Percentiles rank a stretch among this genome's conserved stretches.
phyloP scores from a whole-genome alignment of 2,329 filamentous ascomycete species.

The Alternaria brassicicola region DNA sequence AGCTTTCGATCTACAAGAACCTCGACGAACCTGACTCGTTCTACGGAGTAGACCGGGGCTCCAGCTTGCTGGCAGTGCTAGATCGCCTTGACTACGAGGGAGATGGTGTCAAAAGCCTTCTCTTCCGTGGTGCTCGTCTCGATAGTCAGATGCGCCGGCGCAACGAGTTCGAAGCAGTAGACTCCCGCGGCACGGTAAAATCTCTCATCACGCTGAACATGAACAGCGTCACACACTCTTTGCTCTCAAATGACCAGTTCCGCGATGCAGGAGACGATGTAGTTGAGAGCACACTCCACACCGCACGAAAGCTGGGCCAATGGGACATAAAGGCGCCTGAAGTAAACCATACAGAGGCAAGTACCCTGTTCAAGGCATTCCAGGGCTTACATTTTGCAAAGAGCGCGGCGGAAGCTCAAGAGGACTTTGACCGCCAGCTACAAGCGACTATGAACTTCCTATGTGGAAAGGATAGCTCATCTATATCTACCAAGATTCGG shows the following conservation, averaged over 20 bases:
- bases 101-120: slow-evolving; percentile 82
- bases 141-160: slow-evolving; percentile 78
- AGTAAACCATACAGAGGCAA: slow-evolving; percentile 65
- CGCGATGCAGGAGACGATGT: slow-evolving; percentile 63
- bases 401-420: slow-evolving; percentile 60
- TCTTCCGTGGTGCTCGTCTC: slow-evolving; percentile 88
- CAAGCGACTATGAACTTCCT: slow-evolving; percentile 53
- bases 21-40: slow-evolving; percentile 96
- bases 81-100: slow-evolving; percentile 87
- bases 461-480: slow-evolving; percentile 33
- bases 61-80: slow-evolving; percentile 78
- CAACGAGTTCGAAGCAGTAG: slow-evolving; percentile 61
- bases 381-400: slow-evolving; percentile 75
- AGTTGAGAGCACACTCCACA: slow-evolving; percentile 75
- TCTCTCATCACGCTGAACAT: slow-evolving; percentile 82
- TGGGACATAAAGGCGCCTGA: slow-evolving; percentile 86
- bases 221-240: slow-evolving; percentile 80
- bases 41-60: slow-evolving; percentile 83
- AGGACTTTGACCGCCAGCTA: slow-evolving; percentile 67
- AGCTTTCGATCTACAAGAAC: slow-evolving; percentile 85
- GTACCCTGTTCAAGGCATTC: slow-evolving; percentile 78
- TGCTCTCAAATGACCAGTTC: slow-evolving; percentile 72
- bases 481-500: slow-evolving; percentile 31
- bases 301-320: slow-evolving; percentile 81
- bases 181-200: slow-evolving; percentile 73